Evolutionary conservation across 805 yeast species (phyloP), one percentile per base, ranked within the genome.

Genomic region (Dipodascus geniculatus): DNA sequence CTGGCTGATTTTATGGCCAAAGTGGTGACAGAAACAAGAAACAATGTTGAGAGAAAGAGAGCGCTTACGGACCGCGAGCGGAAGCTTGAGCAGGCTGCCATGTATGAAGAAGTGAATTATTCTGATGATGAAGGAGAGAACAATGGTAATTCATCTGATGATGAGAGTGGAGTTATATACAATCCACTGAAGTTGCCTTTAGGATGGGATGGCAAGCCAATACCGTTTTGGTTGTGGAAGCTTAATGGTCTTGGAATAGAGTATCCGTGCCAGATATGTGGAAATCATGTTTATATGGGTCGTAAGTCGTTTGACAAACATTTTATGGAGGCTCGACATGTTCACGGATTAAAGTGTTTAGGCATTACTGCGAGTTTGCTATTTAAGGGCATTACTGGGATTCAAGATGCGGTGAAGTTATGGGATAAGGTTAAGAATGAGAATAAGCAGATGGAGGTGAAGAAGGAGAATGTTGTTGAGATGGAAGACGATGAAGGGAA

Each of bases 401-500:
- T 91, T 14, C 70, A 75, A 2, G 96, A 90, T 50, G 96, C 90
- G 0, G 56, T 55, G 20, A 61, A 54, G 4, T 66, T 93, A 24
- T 78, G 85, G 80, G 70, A 71, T 1, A 70, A 68, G 23, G 56
- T 82, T 8, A 70, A 71, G 53, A 61, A 64, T 51, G 71, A 72
- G 50, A 59, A 63, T 2, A 64, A 76, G 47, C 59, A 65, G 8
- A 67, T 67, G 51, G 72, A 73, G 31, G 71, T 70, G 22, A 71
- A 74, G 52, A 64, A 62, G 49, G 85, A 83, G 57, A 72, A 74
- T 52, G 79, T 80, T 1, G 75, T 83, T 11, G 96, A 93, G 66
- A 85, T 90, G 35, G 98, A 91, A 65, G 98, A 93, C 64, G 84
- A 80, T 1, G 89, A 87, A 17, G 99, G 98, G 9, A 91, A 93